These are phyloP conservation scores for Artemisia annua DNA, from an alignment of 129 eudicot genomes.

Conservation along the genomic window DNA sequence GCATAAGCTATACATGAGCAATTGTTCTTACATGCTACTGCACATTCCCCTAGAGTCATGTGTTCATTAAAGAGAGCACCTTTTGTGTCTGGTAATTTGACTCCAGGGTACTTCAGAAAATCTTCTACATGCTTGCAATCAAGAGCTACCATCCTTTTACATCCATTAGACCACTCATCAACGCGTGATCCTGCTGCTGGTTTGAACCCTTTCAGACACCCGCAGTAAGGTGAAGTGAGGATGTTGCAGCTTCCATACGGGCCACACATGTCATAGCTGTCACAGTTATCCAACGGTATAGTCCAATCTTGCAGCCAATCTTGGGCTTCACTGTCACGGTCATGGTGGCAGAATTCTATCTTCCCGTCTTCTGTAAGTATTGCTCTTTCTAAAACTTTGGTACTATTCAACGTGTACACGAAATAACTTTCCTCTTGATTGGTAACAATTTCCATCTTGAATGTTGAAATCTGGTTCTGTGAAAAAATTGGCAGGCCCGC, in stretches of 20 bases:
- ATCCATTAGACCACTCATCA: slow-evolving; percentile 30
- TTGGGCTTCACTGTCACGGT: slow-evolving; percentile 1
- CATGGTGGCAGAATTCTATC: neutral
- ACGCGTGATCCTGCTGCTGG: neutral
- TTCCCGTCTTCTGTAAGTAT: neutral
- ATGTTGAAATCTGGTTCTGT: neutral
- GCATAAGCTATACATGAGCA: slow-evolving; percentile 7
- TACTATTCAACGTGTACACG: neutral
- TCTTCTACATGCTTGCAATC: slow-evolving; percentile 16
- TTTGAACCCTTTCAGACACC: neutral
- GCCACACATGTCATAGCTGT: neutral
- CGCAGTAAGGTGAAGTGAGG: slow-evolving; percentile 4
- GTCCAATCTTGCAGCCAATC: slow-evolving; percentile 1
- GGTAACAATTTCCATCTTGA: neutral
- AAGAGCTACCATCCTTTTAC: slow-evolving; percentile 13
- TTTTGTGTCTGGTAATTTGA: slow-evolving; percentile 3
- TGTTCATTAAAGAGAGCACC: neutral
- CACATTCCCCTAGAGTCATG: slow-evolving; percentile 9
- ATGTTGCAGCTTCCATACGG: slow-evolving; percentile 14
- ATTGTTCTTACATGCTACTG: neutral
- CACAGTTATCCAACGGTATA: neutral
- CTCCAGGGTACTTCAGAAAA: slow-evolving; percentile 17
- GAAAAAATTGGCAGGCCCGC: neutral
- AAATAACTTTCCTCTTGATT: neutral
- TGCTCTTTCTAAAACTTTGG: neutral